Evolutionary conservation across 331 rosid species (phyloP), one percentile per base, ranked within the genome.

Genomic region (Pyrus hybrid): DNA sequence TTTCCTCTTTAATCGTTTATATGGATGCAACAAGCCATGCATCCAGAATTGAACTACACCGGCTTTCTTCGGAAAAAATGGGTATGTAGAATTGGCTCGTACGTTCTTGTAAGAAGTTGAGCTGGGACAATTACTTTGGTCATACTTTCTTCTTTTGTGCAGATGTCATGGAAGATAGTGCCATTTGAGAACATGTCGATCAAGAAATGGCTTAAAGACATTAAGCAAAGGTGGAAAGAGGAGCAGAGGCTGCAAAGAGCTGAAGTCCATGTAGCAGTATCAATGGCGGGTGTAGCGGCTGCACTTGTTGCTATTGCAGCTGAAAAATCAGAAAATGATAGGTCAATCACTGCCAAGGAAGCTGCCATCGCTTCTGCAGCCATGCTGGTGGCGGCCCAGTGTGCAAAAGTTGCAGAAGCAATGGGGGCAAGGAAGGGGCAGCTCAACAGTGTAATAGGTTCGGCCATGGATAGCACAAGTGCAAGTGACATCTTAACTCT

Each of bases 1-100:
- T n/a, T 57, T 22, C 12, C 60, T 60, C 17, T 3, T 63, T 86
- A 95, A 96, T 92, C 99, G 17, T 92, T 93, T 93, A 86, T 95
- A 85, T 86, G 97, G 93, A 92, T 92, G 96, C 99, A 95, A 67
- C 99, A 90, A 89, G 99, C 99, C 1, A 95, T 95, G 99, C 99
- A 95, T 74, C 99, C 99, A 20, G 97, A 95, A 76, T 73, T 95
- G 80, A 92, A 95, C 80, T 95, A 92, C 90, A 89, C 78, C 74
- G 74, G 93, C 79, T 82, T 83, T 85, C 87, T 90, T 80, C 41
- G 83, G 57, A 95, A 90, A 87, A 92, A 89, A 90, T 92, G 97
- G 99, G 97, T 92, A 72, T 1, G 88, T 70, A 20, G 63, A 51
- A 14, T 62, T 25, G 10, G 37, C 53, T 57, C 16, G 3, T 43